Conservation (phyloP, 441 rosid species). For the Erodium moschatum region DNA sequence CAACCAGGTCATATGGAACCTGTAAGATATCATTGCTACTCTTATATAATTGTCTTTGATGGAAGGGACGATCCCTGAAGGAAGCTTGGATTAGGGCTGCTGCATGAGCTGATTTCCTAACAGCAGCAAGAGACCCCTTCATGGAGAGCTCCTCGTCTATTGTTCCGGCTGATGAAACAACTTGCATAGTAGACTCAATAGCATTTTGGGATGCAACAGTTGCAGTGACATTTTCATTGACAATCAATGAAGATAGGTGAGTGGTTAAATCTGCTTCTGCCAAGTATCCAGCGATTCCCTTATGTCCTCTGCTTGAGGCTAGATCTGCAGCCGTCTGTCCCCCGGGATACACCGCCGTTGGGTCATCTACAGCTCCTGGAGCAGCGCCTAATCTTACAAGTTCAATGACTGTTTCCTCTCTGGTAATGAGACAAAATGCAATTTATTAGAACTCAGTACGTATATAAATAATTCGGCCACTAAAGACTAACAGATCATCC, state of each 20-base stretch:
- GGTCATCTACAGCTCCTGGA: conserved; percentile 64
- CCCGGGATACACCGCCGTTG: conserved; percentile 52
- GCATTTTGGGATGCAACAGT: conserved; percentile 29
- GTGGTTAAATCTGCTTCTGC: conserved; percentile 54
- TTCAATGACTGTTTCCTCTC: conserved; percentile 58
- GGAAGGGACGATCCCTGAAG: conserved; percentile 53
- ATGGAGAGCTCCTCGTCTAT: conserved; percentile 38
- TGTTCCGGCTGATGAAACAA: conserved; percentile 21
- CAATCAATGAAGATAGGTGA: conserved; percentile 40
- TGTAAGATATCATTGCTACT: conserved; percentile 28
- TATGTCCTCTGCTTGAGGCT: conserved; percentile 63
- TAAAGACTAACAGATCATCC: background rate
- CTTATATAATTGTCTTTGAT: conserved; percentile 38
- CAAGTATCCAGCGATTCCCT: conserved; percentile 69
- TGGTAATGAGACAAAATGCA: conserved; percentile 21
- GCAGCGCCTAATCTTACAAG: conserved; percentile 56
- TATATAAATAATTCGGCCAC: background rate
- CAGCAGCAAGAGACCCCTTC: conserved; percentile 66
- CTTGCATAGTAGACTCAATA: conserved; percentile 25
- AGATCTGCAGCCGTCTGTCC: conserved; percentile 67
- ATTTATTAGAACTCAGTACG: background rate
- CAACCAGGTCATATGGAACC: conserved; percentile 44
- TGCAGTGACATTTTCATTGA: conserved; percentile 25
- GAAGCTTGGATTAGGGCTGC: conserved; percentile 66
- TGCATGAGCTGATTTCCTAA: conserved; percentile 63